Base-by-base conservation (phyloP, 2,329 filamentous ascomycete genomes). In the Chaetomium globosum region DNA sequence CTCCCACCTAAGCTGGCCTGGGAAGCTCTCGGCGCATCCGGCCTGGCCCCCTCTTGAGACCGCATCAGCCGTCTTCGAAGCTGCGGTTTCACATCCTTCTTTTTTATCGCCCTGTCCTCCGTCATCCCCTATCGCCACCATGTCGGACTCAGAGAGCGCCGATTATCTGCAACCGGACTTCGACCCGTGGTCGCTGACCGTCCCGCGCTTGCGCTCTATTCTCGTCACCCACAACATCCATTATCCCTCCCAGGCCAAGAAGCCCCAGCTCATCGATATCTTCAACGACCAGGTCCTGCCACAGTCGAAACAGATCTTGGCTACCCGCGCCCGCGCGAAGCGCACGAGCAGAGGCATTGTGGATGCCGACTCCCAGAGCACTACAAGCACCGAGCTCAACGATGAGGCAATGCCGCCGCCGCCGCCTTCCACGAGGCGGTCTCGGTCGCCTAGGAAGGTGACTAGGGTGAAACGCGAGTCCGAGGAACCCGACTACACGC, bases 241-340 rank as follows among this genome's bases (percentile, higher is more conserved):
- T 46, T 98, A 97, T 75, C 89, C 93, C 5, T 89, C 92, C 0
- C 93, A 89, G 4, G 93, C 95, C 13, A 99, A 98, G 80, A 99
- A 99, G 80, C 81, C 87, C 0, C 89, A 96, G 74, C 87, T 99
- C 26, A 83, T 99, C 66, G 87, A 90, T 8, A 87, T 98, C 55
- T 93, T 99, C 78, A 88, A 89, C 74, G 83, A 90, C 36, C 82
- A 95, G 68, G 85, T 99, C 31, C 79, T 91, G 4, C 90, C 94
- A 0, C 89, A 94, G 72, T 89, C 92, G 1, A 85, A 86, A 70
- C 91, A 89, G 77, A 85, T 98, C 28, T 82, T 96, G 36, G 85
- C 86, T 13, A 87, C 89, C 60, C 87, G 90, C 72, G 88, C 90
- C 51, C 86, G 88, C 65, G 93, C 93, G 16, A 93, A 93, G 80